Percentiles rank a stretch among this genome's conserved stretches.
Conservation (phyloP, 2,329 filamentous ascomycete species). For the Didymella arachidicola region DNA sequence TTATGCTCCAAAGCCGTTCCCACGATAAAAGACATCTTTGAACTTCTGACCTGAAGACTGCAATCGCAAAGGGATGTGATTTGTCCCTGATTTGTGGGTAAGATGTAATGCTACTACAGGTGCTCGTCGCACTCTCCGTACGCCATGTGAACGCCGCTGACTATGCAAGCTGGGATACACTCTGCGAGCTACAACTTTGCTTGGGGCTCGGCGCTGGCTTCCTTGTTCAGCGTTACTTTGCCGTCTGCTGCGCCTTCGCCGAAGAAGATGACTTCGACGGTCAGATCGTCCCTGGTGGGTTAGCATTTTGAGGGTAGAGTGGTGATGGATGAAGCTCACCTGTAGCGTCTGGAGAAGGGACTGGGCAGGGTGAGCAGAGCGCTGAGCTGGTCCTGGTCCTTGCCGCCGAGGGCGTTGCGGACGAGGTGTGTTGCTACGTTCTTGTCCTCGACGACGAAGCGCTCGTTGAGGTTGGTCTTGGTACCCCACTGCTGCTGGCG, state of each 20-base stretch:
- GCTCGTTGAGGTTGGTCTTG: constrained; percentile 72
- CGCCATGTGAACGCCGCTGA: constrained; percentile 19
- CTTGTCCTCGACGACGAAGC: constrained; percentile 95
- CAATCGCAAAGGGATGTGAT: not conserved
- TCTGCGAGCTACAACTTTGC: constrained; percentile 57
- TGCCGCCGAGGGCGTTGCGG: constrained; percentile 91
- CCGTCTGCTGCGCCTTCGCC: constrained; percentile 80
- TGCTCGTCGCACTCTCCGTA: constrained; percentile 7
- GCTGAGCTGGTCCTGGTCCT: constrained; percentile 91
- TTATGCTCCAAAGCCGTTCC: no score
- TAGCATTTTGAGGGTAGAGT: not conserved
- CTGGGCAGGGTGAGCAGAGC: constrained; percentile 89
- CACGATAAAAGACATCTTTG: no score
- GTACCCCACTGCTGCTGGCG: constrained; percentile 92
- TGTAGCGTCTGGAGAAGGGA: constrained; percentile 88
- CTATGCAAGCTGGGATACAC: constrained; percentile 2
- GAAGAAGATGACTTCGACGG: constrained; percentile 98
- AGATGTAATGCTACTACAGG: constrained; percentile 11
- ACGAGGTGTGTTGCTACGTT: constrained; percentile 96
- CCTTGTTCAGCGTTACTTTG: constrained; percentile 81
- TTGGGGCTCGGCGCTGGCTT: constrained; percentile 72
- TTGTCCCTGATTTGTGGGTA: not conserved
- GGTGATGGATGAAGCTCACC: constrained; percentile 66
- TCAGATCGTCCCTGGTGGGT: constrained; percentile 80
- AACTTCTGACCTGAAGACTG: no score